Evolutionary conservation across 148 eudicot genomes (phyloP).

Genomic region (Rhododendron ferrugineum): DNA sequence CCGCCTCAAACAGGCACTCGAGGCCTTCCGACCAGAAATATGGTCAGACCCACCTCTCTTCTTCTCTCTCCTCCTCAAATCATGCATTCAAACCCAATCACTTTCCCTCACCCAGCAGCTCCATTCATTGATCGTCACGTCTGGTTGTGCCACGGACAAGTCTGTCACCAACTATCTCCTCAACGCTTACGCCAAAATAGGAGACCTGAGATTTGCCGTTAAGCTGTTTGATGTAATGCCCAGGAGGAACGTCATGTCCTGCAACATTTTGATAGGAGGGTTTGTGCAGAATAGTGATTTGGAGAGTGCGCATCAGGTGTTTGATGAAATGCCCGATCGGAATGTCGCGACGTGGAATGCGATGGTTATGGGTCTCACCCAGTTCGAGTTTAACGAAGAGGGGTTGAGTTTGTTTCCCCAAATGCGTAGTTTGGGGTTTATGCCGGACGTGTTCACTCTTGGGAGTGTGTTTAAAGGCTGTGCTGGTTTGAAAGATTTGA

Average conservation of each 20-base stretch:
- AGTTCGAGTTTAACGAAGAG: constrained; percentile 50
- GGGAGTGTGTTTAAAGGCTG: constrained; percentile 76
- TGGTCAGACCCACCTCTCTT: constrained; percentile 55
- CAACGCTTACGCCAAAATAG: constrained; percentile 57
- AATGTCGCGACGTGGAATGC: constrained; percentile 88
- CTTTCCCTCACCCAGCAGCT: constrained; percentile 47
- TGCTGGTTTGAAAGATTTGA: constrained; percentile 63
- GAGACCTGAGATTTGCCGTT: constrained; percentile 30
- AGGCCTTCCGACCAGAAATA: constrained; percentile 34
- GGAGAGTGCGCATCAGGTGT: constrained; percentile 46
- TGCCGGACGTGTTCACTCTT: constrained; percentile 57
- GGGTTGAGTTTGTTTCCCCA: constrained; percentile 48
- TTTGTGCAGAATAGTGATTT: constrained; percentile 49
- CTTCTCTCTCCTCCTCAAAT: constrained; percentile 52
- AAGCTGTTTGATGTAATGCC: constrained; percentile 50
- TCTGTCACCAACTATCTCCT: constrained; percentile 60
- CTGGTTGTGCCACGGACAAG: constrained; percentile 51
- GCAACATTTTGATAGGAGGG: constrained; percentile 74
- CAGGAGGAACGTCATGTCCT: constrained; percentile 64
- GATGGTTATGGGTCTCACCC: constrained; percentile 58
- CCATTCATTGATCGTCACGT: constrained; percentile 53
- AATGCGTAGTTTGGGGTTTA: constrained; percentile 56
- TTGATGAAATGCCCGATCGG: constrained; percentile 60
- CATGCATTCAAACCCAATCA: constrained; percentile 42
- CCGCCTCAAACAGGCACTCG: constrained; percentile 56